Evolutionary conservation across 2,329 filamentous ascomycete genomes (phyloP), one percentile per base, ranked within the genome.

Genomic region (Lachnellula occidentalis): DNA sequence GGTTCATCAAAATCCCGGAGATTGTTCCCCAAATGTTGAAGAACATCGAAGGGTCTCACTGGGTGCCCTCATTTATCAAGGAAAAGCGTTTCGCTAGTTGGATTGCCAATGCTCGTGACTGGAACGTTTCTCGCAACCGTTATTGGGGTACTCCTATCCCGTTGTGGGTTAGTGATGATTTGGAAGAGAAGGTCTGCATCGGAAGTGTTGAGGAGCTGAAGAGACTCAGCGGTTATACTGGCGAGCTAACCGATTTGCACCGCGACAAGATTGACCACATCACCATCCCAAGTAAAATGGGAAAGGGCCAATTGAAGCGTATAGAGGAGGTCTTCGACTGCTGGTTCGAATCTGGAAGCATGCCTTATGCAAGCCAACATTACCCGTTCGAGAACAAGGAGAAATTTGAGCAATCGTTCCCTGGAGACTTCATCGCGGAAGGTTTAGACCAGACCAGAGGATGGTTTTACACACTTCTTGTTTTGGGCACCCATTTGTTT

Each of bases 71-170:
- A 1, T 88, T 89, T 64, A 91, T 97, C 58, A 96, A 96, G 71
- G 92, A 96, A 66, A 88, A 86, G 69, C 85, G 92, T 14, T 97
- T 97, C 66, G 82, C 86, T 45, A 94, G 85, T 73, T 96, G 92
- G 92, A 92, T 97, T 59, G 77, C 81, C 56, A 92, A 92, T 68
- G 92, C 92, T 14, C 86, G 87, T 56, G 92, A 97, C 71, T 97
- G 92, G 92, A 95, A 96, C 68, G 87, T 97, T 34, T 94, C 90
- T 51, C 81, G 92, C 61, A 96, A 95, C 71, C 82, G 92, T 53
- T 97, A 95, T 73, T 96, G 92, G 92, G 92, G 92, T 49, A 96
- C 91, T 0, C 92, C 92, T 1, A 84, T 96, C 56, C 92, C 92
- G 6, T 73, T 96, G 36, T 97, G 92, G 92, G 87, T 89, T 37